phyloP scores from a whole-genome alignment of 306 rosid genomes.

The Castanospermum australe region DNA sequence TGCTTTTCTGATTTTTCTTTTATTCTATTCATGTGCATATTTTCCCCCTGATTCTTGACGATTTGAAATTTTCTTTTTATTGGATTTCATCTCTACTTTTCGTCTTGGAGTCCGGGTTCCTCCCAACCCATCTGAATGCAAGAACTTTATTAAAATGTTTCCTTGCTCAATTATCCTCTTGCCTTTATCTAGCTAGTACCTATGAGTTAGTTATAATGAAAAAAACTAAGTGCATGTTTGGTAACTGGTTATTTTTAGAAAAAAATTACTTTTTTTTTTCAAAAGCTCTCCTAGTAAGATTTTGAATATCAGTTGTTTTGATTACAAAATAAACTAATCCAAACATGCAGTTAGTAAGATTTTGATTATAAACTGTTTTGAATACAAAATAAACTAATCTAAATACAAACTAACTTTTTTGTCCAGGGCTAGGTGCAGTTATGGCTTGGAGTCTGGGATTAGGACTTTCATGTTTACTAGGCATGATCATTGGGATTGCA shows the following conservation, averaged over 20 bases:
- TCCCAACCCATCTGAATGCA: background rate
- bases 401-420: background rate
- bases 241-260: no score
- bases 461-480: constrained; percentile 48
- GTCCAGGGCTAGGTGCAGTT: constrained; percentile 46
- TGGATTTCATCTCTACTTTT: background rate
- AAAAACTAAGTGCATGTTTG: no score
- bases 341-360: no score
- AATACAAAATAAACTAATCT: no score
- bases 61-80: background rate
- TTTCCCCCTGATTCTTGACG: background rate
- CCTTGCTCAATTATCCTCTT: background rate
- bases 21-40: background rate
- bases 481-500: constrained; percentile 38
- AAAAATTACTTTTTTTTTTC: no score
- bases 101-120: background rate
- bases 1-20: background rate
- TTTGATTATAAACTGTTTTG: no score
- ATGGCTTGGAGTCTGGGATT: constrained; percentile 51
- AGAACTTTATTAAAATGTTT: background rate
- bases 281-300: no score
- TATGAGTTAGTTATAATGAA: constrained; percentile 9
- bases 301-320: no score
- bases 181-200: background rate
- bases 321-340: no score